A percentile compares a stretch with the other conserved stretches of the same genome.
phyloP scores from a whole-genome alignment of 2,329 filamentous ascomycete species.

The Alternaria incomplexa region DNA sequence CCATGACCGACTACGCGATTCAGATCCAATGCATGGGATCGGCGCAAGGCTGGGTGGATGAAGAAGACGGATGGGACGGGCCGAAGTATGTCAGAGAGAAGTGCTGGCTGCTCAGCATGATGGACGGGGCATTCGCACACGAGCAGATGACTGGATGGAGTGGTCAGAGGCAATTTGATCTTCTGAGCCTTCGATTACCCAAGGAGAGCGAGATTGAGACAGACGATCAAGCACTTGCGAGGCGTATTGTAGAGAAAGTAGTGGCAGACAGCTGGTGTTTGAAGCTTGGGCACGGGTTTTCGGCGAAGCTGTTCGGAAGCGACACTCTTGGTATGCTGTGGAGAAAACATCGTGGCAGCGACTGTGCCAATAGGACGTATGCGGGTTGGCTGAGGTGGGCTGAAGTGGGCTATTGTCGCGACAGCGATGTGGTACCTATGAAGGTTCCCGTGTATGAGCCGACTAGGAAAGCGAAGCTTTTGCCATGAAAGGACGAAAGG shows the following conservation, averaged over 20 bases:
- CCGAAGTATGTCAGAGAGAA: conserved; percentile 56
- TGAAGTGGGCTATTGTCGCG: conserved; percentile 56
- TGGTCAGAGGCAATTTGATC: conserved; percentile 56
- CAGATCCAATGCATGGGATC: conserved; percentile 61
- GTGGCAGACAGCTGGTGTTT: conserved; percentile 60
- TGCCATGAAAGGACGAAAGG: neutral
- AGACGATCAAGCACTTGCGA: conserved; percentile 56
- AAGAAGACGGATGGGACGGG: conserved; percentile 60
- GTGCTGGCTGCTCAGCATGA: conserved; percentile 31
- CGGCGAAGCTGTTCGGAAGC: conserved; percentile 54
- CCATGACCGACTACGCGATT: conserved; percentile 64
- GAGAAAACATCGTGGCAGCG: conserved; percentile 58
- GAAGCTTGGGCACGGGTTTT: conserved; percentile 63
- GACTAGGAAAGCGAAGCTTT: conserved; percentile 18
- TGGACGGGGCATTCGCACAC: conserved; percentile 36
- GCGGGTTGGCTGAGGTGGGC: conserved; percentile 62
- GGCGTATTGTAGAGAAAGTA: conserved; percentile 59
- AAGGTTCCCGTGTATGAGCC: conserved; percentile 19
- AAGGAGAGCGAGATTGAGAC: conserved; percentile 50
- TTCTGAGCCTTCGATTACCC: conserved; percentile 56
- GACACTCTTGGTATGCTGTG: conserved; percentile 62
- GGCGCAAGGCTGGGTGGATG: conserved; percentile 60
- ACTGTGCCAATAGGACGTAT: conserved; percentile 60
- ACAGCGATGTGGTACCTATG: conserved; percentile 23
- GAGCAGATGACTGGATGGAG: conserved; percentile 60